A percentile compares a stretch with the other conserved stretches of the same genome.
These are phyloP conservation scores for Candida sp. DNA, from an alignment of 1,139 yeast genomes.

Conservation along the genomic window DNA sequence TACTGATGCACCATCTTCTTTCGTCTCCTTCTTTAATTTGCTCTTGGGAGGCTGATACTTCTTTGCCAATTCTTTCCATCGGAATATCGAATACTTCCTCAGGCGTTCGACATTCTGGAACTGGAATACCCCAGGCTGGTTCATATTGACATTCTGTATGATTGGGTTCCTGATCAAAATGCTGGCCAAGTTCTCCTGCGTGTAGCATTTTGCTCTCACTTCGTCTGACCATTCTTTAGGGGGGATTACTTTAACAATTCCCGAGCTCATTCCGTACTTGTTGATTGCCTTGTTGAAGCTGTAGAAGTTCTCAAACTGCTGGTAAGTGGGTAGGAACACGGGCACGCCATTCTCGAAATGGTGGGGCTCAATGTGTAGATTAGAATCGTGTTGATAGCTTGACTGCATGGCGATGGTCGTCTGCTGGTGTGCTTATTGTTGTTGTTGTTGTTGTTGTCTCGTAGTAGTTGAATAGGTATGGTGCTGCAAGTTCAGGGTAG, in stretches of 20 bases:
- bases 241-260: conserved; percentile 81
- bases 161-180: conserved; percentile 73
- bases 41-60: conserved; percentile 62
- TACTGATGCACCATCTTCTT: no score
- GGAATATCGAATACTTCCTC: conserved; percentile 64
- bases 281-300: conserved; percentile 67
- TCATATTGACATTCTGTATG: conserved; percentile 71
- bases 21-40: conserved; percentile 4
- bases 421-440: no score
- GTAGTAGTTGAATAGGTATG: no score
- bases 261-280: conserved; percentile 75
- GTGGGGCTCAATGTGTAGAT: conserved; percentile 41
- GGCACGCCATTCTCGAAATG: conserved; percentile 58
- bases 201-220: conserved; percentile 28
- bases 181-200: conserved; percentile 28
- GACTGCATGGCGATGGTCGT: no score
- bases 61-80: conserved; percentile 73
- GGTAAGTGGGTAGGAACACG: conserved; percentile 61
- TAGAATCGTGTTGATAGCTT: conserved; percentile 22
- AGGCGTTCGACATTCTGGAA: conserved; percentile 77
- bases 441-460: no score
- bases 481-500: no score
- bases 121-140: conserved; percentile 63
- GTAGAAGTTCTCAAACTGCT: conserved; percentile 70
- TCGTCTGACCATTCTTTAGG: conserved; percentile 68